Conservation (phyloP, 805 yeast genomes). For the Starmerella sp. region DNA sequence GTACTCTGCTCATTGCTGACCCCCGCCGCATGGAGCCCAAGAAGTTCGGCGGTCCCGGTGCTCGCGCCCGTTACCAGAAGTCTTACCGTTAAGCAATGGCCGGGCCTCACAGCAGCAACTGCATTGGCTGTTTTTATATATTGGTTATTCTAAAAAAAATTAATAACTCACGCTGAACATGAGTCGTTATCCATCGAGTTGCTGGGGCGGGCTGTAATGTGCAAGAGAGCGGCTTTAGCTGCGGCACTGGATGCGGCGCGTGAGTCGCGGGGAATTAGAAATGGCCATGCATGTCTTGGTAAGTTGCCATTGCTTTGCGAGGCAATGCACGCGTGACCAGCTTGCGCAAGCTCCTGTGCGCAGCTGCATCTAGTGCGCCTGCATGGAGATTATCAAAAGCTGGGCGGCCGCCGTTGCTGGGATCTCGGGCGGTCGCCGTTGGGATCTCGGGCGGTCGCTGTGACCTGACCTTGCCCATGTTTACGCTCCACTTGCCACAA, state of each 20-base stretch:
- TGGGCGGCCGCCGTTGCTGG: no score
- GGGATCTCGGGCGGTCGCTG: no score
- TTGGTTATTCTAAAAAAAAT: conserved; percentile 5
- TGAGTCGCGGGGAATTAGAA: no score
- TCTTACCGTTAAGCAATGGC: conserved; percentile 87
- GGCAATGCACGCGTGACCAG: no score
- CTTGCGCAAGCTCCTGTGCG: no score
- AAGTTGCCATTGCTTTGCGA: no score
- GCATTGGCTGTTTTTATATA: conserved; percentile 9
- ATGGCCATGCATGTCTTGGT: no score
- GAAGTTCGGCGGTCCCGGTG: conserved; percentile 99
- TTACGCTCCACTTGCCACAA: background rate
- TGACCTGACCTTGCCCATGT: background rate
- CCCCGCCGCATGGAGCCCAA: conserved; percentile 99
- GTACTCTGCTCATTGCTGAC: conserved; percentile 98
- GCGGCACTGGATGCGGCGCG: no score
- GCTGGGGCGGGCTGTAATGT: background rate
- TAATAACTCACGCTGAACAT: conserved; percentile 2
- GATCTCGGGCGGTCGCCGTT: no score
- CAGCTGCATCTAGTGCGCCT: no score
- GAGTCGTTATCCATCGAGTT: background rate
- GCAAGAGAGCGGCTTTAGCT: no score
- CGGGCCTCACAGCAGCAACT: background rate
- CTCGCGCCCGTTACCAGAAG: conserved; percentile 99
- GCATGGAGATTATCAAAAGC: no score